Evolutionary conservation across 2,329 filamentous ascomycete genomes (phyloP).

Genomic region (Ceratocystis variospora): DNA sequence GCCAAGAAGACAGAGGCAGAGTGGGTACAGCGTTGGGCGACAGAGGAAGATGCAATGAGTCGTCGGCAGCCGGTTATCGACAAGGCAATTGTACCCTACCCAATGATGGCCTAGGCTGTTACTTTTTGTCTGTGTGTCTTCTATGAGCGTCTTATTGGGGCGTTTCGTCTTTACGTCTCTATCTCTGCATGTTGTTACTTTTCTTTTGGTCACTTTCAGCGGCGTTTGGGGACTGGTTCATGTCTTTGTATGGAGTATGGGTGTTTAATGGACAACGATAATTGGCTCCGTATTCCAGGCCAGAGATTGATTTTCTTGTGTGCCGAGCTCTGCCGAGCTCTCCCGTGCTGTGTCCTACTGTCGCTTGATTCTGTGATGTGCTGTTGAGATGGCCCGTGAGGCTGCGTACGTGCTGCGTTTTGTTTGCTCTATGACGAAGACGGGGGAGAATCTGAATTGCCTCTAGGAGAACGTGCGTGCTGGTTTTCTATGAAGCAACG

Average conservation of each 20-base stretch:
- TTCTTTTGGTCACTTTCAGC: slow-evolving; percentile 2
- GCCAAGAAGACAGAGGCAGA: slow-evolving; percentile 49
- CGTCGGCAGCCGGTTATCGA: slow-evolving; percentile 44
- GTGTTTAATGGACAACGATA: not conserved
- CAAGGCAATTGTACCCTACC: slow-evolving; percentile 49
- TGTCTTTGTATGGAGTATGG: slow-evolving; percentile 3
- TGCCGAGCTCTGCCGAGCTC: not conserved
- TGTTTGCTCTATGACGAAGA: not conserved
- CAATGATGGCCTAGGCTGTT: slow-evolving; percentile 27
- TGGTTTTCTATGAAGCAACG: not conserved
- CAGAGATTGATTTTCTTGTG: not conserved
- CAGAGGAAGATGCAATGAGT: slow-evolving; percentile 24
- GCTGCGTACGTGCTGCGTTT: not conserved
- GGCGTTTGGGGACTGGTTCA: not conserved
- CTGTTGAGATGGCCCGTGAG: not conserved
- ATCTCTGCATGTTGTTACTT: not conserved
- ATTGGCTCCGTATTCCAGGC: not conserved
- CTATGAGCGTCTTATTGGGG: slow-evolving; percentile 15
- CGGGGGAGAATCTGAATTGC: not conserved
- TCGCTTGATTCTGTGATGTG: not conserved
- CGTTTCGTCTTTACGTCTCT: slow-evolving; percentile 17
- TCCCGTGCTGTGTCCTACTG: not conserved
- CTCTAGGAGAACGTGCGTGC: not conserved
- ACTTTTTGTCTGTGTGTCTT: not conserved
- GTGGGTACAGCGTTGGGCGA: slow-evolving; percentile 65